Evolutionary conservation across 352 stramenopile species (phyloP), one percentile per base, ranked within the genome.

Genomic region (Globisporangium sylvaticum): DNA sequence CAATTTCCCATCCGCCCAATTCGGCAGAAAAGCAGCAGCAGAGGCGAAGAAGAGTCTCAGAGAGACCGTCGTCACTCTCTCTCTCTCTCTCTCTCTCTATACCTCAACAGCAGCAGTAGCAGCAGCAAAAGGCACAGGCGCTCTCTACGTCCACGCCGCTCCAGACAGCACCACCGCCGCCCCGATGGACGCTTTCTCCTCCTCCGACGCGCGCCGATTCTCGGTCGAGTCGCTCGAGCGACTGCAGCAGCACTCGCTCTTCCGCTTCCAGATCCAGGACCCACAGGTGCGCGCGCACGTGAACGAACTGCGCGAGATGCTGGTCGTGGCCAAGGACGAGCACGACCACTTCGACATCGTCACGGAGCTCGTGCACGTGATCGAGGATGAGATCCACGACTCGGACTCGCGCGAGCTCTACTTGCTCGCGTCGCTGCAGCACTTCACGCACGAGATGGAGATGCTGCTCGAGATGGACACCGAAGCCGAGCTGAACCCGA

Each of bases 391-490:
- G 66, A 74, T 92, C 27, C 70, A 87, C 39, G 75, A 87, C 25
- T 50, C 76, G 58, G 81, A 78, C 24, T 62, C 67, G 56, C 70
- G 69, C 44, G 75, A 81, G 39, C 34, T 76, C 22, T 92, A 87
- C 59, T 42, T 92, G 62, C 67, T 92, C 25, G 78, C 82, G 48
- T 73, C 81, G 22, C 71, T 92, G 37, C 70, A 79, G 52, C 74
- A 83, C 46, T 92, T 92, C 46, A 74, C 81, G 34, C 76, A 90
- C 68, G 76, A 90, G 68, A 80, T 90, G 72, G 75, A 86, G 69
- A 66, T 87, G 62, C 74, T 87, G 46, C 69, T 87, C 25, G 81
- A 89, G 57, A 65, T 90, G 58, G 79, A 79, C 48, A 76, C 67
- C 20, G 59, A 74, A 24, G 69, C 64, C 1, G 68, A 73, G 22